phyloP scores from a whole-genome alignment of 805 yeast genomes.

The Schwanniomyces pseudopolymorphus region DNA sequence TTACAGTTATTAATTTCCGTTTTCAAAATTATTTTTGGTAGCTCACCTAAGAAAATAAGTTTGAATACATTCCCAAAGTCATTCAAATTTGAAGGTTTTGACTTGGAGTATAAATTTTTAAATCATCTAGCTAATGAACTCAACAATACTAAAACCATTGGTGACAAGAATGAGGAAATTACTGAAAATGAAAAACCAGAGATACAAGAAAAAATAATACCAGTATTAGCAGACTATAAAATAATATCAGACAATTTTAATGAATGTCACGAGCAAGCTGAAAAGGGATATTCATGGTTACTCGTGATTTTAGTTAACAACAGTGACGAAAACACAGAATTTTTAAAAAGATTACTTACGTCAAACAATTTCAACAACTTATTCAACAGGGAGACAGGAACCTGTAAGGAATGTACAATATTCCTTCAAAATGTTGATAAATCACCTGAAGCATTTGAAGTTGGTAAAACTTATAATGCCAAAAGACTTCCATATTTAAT shows the following conservation, averaged over 20 bases:
- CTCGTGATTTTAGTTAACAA: constrained; percentile 32
- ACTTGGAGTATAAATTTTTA: constrained; percentile 15
- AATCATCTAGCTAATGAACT: constrained; percentile 1
- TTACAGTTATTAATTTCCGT: constrained; percentile 41
- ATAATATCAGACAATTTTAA: constrained; percentile 24
- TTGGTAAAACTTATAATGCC: constrained; percentile 30
- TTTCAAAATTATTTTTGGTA: constrained; percentile 24
- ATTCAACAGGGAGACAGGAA: constrained; percentile 28
- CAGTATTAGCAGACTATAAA: constrained; percentile 9
- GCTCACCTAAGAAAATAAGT: constrained; percentile 5
- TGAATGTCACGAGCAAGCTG: constrained; percentile 25
- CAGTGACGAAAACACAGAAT: constrained; percentile 15
- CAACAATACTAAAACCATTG: background rate
- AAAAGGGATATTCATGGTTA: constrained; percentile 31
- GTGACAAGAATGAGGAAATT: background rate
- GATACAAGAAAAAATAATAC: background rate
- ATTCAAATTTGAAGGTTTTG: constrained; percentile 27
- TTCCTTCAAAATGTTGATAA: constrained; percentile 30
- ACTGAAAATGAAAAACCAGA: background rate
- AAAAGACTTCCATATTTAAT: constrained; percentile 29
- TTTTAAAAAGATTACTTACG: constrained; percentile 14
- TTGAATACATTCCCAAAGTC: constrained; percentile 19
- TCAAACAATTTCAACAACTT: constrained; percentile 16
- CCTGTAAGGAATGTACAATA: constrained; percentile 26
- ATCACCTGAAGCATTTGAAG: constrained; percentile 38